Percentiles rank a stretch among this genome's conserved stretches.
Evolutionary conservation across 148 eudicot species (phyloP).

Genomic region (Persicaria maculosa): DNA sequence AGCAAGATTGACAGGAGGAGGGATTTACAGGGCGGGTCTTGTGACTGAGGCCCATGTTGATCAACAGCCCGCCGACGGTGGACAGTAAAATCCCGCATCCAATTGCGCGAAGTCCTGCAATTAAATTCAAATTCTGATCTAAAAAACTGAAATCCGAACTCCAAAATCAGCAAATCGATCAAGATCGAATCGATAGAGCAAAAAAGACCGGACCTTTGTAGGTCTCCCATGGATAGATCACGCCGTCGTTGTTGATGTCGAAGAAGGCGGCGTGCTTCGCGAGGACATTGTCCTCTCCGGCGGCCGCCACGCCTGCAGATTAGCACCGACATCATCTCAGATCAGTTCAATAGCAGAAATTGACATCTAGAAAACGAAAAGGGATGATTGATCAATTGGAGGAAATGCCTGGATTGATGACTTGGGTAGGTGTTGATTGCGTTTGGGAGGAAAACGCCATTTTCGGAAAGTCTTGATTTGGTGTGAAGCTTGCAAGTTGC

Average conservation of each 20-base stretch:
- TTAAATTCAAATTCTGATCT: neutral
- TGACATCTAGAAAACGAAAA: too few species aligned
- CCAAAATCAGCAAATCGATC: neutral
- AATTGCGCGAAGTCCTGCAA: slow-evolving; percentile 61
- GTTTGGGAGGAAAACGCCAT: too few species aligned
- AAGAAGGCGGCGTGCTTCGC: slow-evolving; percentile 62
- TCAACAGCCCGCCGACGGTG: slow-evolving; percentile 30
- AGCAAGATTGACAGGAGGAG: neutral
- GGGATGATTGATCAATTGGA: too few species aligned
- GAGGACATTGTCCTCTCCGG: slow-evolving; percentile 33
- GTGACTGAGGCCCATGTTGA: slow-evolving; percentile 46
- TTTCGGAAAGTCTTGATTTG: too few species aligned
- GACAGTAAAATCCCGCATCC: slow-evolving; percentile 47
- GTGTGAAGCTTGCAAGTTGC: too few species aligned
- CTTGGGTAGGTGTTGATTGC: too few species aligned
- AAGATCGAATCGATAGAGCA: neutral
- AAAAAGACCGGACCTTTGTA: slow-evolving; percentile 40
- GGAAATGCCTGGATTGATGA: too few species aligned
- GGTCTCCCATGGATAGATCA: slow-evolving; percentile 71
- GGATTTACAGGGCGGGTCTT: slow-evolving; percentile 47
- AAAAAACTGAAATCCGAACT: too few species aligned
- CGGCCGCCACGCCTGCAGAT: slow-evolving; percentile 4
- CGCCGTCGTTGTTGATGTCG: slow-evolving; percentile 73
- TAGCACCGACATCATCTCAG: too few species aligned
- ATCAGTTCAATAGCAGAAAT: too few species aligned